Conservation (phyloP, 352 stramenopile species). For the Pythium scleroteichum region DNA sequence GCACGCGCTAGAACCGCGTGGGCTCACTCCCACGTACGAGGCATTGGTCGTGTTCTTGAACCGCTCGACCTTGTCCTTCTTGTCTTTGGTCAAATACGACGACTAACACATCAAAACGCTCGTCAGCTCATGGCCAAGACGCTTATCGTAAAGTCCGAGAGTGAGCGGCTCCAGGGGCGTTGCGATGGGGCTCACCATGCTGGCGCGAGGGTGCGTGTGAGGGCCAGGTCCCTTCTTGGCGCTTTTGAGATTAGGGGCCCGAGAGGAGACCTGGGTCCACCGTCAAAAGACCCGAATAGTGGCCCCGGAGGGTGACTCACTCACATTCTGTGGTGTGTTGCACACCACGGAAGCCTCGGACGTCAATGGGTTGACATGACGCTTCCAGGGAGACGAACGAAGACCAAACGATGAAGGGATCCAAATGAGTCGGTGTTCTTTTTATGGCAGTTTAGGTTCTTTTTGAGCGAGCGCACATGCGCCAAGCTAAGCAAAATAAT, state of each 20-base stretch:
- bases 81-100: slow-evolving; percentile 41
- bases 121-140: background rate
- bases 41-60: slow-evolving; percentile 81
- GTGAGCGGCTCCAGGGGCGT: background rate
- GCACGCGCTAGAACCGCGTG: background rate
- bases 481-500: slow-evolving; percentile 19
- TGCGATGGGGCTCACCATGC: background rate
- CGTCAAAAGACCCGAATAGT: slow-evolving; percentile 2
- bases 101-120: slow-evolving; percentile 13
- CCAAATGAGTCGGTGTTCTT: slow-evolving; percentile 15
- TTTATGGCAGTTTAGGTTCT: slow-evolving; percentile 14
- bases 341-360: slow-evolving; percentile 13
- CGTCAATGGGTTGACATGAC: background rate
- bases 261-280: background rate
- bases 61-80: slow-evolving; percentile 69
- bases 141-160: background rate
- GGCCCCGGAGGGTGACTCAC: background rate
- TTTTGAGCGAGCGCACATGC: slow-evolving; percentile 21
- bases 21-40: slow-evolving; percentile 35
- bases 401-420: background rate
- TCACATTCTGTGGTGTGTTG: slow-evolving; percentile 13
- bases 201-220: background rate
- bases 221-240: background rate
- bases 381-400: background rate
- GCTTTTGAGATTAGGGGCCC: background rate